These are phyloP conservation scores for Ceratopteris richardii DNA, from an alignment of 75 land plant species.

Conservation along the genomic window DNA sequence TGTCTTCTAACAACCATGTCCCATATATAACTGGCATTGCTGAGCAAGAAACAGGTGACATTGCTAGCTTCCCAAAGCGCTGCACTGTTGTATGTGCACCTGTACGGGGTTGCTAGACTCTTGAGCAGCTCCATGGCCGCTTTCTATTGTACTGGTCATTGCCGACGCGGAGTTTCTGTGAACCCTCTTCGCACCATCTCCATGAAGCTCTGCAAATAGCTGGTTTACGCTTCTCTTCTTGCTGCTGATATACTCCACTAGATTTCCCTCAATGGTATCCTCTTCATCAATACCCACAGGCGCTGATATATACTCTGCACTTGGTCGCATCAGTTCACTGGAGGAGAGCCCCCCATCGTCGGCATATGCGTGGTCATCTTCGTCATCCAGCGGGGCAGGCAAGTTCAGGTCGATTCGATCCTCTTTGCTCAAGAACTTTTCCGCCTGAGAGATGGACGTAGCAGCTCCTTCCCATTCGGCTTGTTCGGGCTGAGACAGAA, in stretches of 20 bases:
- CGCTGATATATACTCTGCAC: too few species aligned
- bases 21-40: too few species aligned
- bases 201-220: slow-evolving; percentile 3
- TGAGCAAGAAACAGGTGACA: too few species aligned
- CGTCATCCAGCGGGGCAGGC: slow-evolving; percentile 23
- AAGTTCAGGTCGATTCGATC: slow-evolving; percentile 26
- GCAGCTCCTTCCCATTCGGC: background rate
- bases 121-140: too few species aligned
- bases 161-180: too few species aligned
- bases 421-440: background rate
- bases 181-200: too few species aligned
- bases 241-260: background rate
- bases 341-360: background rate
- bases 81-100: too few species aligned
- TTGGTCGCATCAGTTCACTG: too few species aligned
- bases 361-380: background rate
- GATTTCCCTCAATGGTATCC: background rate
- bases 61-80: too few species aligned
- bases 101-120: too few species aligned
- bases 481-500: background rate
- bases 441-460: background rate
- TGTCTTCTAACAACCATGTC: too few species aligned
- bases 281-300: background rate
- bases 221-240: background rate
- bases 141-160: too few species aligned